phyloP scores from a whole-genome alignment of 2,329 filamentous ascomycete species.

The Claviceps sp. region DNA sequence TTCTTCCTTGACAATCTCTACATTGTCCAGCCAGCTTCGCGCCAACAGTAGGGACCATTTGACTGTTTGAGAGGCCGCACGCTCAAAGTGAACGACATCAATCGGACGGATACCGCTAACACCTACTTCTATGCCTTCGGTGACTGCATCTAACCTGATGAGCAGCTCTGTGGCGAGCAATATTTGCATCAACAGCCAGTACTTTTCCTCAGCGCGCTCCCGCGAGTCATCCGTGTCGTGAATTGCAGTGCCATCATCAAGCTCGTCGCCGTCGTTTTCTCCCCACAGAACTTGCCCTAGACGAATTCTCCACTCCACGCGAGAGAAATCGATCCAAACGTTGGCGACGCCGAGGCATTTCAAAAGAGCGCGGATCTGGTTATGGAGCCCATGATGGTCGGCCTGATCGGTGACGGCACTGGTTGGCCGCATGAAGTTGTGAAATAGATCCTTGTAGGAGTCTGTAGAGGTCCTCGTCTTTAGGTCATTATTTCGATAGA shows the following conservation, averaged over 20 bases:
- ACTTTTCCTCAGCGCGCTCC: conserved; percentile 47
- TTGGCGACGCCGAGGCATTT: conserved; percentile 51
- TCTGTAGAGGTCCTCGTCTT: conserved; percentile 39
- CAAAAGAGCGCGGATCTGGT: conserved; percentile 57
- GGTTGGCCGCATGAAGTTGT: conserved; percentile 43
- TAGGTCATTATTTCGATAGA: conserved; percentile 40
- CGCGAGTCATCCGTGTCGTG: conserved; percentile 32
- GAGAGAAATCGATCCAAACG: conserved; percentile 62
- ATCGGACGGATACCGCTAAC: conserved; percentile 37
- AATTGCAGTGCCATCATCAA: conserved; percentile 39
- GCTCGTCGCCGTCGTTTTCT: conserved; percentile 33
- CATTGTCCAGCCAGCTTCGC: conserved; percentile 54
- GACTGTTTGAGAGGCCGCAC: conserved; percentile 46
- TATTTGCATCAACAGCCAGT: conserved; percentile 55
- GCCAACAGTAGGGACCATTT: conserved; percentile 55
- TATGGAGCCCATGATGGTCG: conserved; percentile 49
- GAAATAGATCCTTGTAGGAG: conserved; percentile 49
- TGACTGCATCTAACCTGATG: conserved; percentile 48
- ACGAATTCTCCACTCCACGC: conserved; percentile 61
- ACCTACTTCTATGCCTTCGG: conserved; percentile 43
- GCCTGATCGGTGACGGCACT: conserved; percentile 41
- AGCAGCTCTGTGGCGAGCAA: conserved; percentile 52
- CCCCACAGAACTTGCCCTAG: conserved; percentile 62
- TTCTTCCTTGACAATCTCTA: conserved; percentile 38
- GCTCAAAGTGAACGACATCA: conserved; percentile 47